Base-by-base conservation (phyloP, 352 stramenopile species). In the Phytophthora agathidicida region DNA sequence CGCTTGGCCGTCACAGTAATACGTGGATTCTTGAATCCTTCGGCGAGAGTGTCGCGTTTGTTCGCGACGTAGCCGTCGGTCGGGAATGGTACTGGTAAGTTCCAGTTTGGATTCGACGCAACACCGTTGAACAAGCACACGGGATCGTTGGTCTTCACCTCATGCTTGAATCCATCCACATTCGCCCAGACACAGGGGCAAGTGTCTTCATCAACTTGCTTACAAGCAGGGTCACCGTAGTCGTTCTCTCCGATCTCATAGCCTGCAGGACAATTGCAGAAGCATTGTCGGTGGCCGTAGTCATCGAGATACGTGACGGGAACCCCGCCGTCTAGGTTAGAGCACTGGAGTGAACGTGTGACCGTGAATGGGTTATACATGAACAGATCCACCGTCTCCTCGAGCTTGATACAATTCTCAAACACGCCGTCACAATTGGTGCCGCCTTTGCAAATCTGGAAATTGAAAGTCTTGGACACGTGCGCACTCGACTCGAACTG, bases 331-430 rank as follows among this genome's bases (percentile, higher is more conserved):
- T 52, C 38, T 30, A 89, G 41, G 5, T 60, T 11, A 1, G 37
- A 52, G 32, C 81, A 91, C 11, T 81, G 39, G 17, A 80, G 22
- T 6, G 62, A 66, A 0, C 75, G 72, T 7, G 57, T 60, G 27
- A 84, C 56, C 7, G 60, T 71, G 59, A 86, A 83, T 43, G 81
- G 78, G 26, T 87, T 86, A 69, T 86, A 89, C 65, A 83, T 66
- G 60, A 80, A 89, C 31, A 91, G 48, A 20, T 89, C 75, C 1
- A 74, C 64, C 0, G 33, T 41, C 8, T 82, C 51, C 5, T 42
- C 9, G 7, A 89, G 42, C 19, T 71, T 19, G 45, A 86, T 58
- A 39, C 53, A 74, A 24, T 80, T 73, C 19, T 69, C 46, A 42
- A 65, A 84, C 8, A 46, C 33, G 1, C 30, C 41, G 8, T 49